Percentiles rank a stretch among this genome's conserved stretches.
Evolutionary conservation across 1,284 basidiomycete genomes (phyloP).

Genomic region (Sanghuangporus baumii): DNA sequence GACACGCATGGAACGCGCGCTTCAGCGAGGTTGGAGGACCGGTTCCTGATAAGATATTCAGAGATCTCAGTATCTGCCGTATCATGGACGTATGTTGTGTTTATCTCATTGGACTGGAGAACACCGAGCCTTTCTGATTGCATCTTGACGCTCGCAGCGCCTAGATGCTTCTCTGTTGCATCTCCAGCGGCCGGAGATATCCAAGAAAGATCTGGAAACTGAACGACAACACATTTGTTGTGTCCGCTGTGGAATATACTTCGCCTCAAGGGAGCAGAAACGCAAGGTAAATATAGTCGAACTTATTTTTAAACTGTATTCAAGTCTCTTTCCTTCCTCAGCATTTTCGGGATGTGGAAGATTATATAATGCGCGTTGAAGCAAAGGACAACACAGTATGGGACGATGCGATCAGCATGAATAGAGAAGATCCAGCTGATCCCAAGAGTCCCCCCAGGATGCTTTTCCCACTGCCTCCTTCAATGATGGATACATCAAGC

Average conservation of each 20-base stretch:
- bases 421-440: not conserved
- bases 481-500: not conserved
- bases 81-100: not conserved
- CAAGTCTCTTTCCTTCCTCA: not conserved
- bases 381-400: not conserved
- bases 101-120: not conserved
- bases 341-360: conserved; percentile 9
- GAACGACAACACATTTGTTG: conserved; percentile 3
- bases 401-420: not conserved
- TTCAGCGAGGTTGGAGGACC: not conserved
- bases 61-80: not conserved
- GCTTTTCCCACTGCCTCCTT: conserved; percentile 2
- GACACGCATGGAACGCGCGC: not conserved
- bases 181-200: not conserved
- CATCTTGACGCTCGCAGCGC: not conserved
- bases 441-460: not conserved
- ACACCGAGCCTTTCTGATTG: not conserved
- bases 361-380: not conserved
- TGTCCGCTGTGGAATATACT: conserved; percentile 10
- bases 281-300: not conserved
- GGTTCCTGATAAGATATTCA: not conserved
- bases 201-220: not conserved
- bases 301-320: not conserved
- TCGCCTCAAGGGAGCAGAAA: conserved; percentile 1
- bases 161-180: not conserved